Percentiles rank a stretch among this genome's conserved stretches.
Evolutionary conservation across 2,329 filamentous ascomycete species (phyloP).

Genomic region (Beauveria australis): DNA sequence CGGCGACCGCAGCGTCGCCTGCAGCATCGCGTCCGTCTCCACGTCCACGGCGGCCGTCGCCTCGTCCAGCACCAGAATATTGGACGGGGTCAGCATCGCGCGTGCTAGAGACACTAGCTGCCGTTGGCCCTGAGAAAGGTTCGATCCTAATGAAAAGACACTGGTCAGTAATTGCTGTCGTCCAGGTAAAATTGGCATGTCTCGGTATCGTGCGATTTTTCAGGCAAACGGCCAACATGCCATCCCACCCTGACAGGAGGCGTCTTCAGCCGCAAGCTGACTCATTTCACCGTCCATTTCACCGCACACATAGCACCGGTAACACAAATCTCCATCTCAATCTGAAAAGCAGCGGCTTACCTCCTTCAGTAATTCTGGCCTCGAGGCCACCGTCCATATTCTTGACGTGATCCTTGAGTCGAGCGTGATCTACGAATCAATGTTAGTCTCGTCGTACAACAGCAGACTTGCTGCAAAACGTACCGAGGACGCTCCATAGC

Average conservation of each 20-base stretch:
- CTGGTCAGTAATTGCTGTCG: not conserved
- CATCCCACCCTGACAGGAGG: not conserved
- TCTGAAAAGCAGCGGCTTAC: slow-evolving; percentile 43
- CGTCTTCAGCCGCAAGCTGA: not conserved
- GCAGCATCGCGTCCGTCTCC: slow-evolving; percentile 59
- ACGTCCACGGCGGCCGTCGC: slow-evolving; percentile 73
- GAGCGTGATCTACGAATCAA: slow-evolving; percentile 65
- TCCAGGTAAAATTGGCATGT: not conserved
- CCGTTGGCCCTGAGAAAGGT: slow-evolving; percentile 88
- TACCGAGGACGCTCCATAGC: slow-evolving; percentile 89
- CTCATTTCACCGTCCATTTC: not conserved
- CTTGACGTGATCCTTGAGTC: slow-evolving; percentile 81
- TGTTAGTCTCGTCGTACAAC: slow-evolving; percentile 9
- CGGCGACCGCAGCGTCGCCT: slow-evolving; percentile 53
- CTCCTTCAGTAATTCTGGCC: slow-evolving; percentile 86
- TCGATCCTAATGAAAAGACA: slow-evolving; percentile 56
- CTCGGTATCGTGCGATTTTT: not conserved
- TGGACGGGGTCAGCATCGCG: slow-evolving; percentile 88
- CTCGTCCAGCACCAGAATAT: slow-evolving; percentile 95
- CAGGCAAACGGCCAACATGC: not conserved
- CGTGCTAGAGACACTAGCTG: slow-evolving; percentile 91
- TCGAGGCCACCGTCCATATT: slow-evolving; percentile 86
- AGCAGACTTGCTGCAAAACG: slow-evolving; percentile 27
- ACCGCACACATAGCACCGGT: not conserved
- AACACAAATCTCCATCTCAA: slow-evolving; percentile 8